These are phyloP conservation scores for Claviceps maximensis DNA, from an alignment of 2,329 filamentous ascomycete genomes.

Conservation along the genomic window DNA sequence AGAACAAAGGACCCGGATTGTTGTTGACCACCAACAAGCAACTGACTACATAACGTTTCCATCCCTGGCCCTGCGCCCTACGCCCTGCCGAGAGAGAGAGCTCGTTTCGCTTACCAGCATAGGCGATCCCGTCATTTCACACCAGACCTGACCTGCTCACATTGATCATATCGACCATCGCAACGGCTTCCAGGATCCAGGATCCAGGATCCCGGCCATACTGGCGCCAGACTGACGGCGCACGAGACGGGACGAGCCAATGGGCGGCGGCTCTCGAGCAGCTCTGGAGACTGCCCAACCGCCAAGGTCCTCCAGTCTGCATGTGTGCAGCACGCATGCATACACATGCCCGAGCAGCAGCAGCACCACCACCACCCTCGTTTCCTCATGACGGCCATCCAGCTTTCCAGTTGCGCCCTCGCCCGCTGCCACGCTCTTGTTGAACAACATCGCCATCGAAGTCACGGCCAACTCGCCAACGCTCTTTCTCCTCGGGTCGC, in stretches of 20 bases:
- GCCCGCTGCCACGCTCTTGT: conserved; percentile 32
- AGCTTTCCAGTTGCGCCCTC: conserved; percentile 33
- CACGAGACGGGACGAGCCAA: background rate
- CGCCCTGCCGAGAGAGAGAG: background rate
- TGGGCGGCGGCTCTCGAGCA: background rate
- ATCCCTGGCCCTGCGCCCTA: background rate
- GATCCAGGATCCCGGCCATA: background rate
- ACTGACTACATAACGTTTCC: no score
- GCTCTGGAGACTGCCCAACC: conserved; percentile 2
- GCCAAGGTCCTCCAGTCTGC: background rate
- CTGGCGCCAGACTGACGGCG: background rate
- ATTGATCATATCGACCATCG: no score
- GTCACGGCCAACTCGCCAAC: conserved; percentile 25
- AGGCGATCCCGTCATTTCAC: background rate
- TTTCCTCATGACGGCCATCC: conserved; percentile 33
- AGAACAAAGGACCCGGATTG: background rate
- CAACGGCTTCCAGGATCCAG: no score
- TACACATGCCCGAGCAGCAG: no score
- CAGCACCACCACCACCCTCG: background rate
- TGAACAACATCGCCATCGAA: conserved; percentile 30
- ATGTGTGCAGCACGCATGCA: no score
- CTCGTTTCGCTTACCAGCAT: conserved; percentile 1
- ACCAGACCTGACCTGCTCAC: no score
- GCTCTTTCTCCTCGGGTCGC: conserved; percentile 30
- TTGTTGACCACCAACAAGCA: background rate